Percentiles rank a stretch among this genome's conserved stretches.
phyloP scores from a whole-genome alignment of 495 filamentous ascomycete species.

The Parathielavia hyrcaniae region DNA sequence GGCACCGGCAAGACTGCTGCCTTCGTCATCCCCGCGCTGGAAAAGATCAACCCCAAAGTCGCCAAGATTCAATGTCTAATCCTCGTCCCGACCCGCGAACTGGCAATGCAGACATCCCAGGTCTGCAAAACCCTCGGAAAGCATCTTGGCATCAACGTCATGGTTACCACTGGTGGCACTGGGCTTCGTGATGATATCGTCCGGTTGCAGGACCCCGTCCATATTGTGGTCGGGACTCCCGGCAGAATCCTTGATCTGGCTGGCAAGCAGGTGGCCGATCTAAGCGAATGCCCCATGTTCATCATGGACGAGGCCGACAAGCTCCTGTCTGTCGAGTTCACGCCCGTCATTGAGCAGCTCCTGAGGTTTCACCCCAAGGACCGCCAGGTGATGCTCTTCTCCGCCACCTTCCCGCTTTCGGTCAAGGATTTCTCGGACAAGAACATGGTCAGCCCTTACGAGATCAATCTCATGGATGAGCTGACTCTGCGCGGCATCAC shows the following conservation, averaged over 20 bases:
- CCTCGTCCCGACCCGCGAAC: conserved; percentile 90
- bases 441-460: conserved; percentile 90
- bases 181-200: conserved; percentile 95
- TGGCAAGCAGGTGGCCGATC: conserved; percentile 88
- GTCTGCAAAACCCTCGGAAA: conserved; percentile 98
- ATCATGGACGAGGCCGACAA: conserved; percentile 99
- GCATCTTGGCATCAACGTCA: conserved; percentile 93
- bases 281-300: conserved; percentile 94
- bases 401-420: conserved; percentile 90
- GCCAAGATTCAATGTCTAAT: conserved; percentile 93
- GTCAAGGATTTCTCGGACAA: conserved; percentile 98
- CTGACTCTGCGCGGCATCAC: conserved; percentile 96
- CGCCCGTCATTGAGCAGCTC: conserved; percentile 91
- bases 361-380: conserved; percentile 91
- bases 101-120: conserved; percentile 97
- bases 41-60: conserved; percentile 92
- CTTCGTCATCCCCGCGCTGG: conserved; percentile 91
- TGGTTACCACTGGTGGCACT: conserved; percentile 97
- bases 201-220: conserved; percentile 84
- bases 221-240: conserved; percentile 96
- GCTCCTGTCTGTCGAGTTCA: conserved; percentile 91
- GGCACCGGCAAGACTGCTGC: conserved; percentile 97
- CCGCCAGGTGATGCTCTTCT: conserved; percentile 98
- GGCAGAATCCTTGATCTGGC: conserved; percentile 92
- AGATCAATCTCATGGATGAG: conserved; percentile 99